Conservation (phyloP, 257 asterid species). For the Solanum okadae region DNA sequence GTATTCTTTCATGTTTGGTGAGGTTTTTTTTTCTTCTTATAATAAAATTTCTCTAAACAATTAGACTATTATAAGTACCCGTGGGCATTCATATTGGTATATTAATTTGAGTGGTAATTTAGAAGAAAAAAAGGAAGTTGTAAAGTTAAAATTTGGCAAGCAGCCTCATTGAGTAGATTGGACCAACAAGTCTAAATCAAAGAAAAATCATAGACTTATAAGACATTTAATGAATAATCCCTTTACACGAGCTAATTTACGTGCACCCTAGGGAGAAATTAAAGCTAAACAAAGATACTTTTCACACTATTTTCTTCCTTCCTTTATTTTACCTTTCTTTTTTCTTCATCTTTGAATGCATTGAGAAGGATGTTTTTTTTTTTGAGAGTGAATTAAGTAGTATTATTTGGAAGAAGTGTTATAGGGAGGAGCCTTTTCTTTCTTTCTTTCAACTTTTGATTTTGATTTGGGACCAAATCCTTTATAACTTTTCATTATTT, state of each 20-base stretch:
- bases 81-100: not conserved
- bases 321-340: not conserved
- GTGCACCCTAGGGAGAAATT: not conserved
- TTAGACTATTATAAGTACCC: not conserved
- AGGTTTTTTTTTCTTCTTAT: not conserved
- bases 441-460: not conserved
- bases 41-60: not conserved
- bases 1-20: not conserved
- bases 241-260: not conserved
- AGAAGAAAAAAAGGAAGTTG: not conserved
- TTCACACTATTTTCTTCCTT: conserved; percentile 13
- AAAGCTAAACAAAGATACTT: conserved; percentile 1
- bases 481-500: not conserved
- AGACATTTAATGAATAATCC: not conserved
- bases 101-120: not conserved
- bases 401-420: not conserved
- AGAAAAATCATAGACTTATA: conserved; percentile 9
- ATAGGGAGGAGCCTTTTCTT: not conserved
- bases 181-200: conserved; percentile 11
- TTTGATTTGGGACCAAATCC: not conserved
- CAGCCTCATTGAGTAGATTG: conserved; percentile 6
- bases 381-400: not conserved
- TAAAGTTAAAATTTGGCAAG: conserved; percentile 11
- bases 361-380: not conserved
- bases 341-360: not conserved